Conservation (phyloP, 2,329 filamentous ascomycete species). For the Thelonectria rubi region DNA sequence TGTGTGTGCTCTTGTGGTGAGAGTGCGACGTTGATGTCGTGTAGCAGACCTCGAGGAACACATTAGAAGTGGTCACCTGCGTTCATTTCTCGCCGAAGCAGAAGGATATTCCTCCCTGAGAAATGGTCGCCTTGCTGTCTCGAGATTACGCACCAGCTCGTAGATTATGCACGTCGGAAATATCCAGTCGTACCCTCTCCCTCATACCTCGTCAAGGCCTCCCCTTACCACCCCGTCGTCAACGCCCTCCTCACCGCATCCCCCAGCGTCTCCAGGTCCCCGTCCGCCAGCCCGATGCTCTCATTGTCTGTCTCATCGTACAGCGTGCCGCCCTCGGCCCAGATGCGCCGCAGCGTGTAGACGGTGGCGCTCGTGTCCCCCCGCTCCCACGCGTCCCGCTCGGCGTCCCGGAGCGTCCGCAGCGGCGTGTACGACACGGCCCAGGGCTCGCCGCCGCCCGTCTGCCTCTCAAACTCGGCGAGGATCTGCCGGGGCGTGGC, state of each 20-base stretch:
- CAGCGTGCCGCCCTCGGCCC: constrained; percentile 76
- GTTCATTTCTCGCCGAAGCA: too few species aligned
- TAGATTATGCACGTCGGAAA: too few species aligned
- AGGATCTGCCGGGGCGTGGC: constrained; percentile 70
- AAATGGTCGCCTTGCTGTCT: too few species aligned
- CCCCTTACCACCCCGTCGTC: constrained; percentile 32
- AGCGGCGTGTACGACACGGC: constrained; percentile 52
- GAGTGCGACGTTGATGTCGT: too few species aligned
- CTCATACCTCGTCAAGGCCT: too few species aligned
- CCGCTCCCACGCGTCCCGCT: constrained; percentile 67
- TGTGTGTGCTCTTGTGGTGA: too few species aligned
- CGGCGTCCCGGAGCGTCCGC: constrained; percentile 61
- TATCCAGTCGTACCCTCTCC: too few species aligned
- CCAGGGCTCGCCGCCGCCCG: constrained; percentile 59
- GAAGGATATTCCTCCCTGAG: too few species aligned
- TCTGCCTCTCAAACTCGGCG: constrained; percentile 74
- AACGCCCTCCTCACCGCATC: constrained; percentile 32
- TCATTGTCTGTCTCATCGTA: constrained; percentile 75
- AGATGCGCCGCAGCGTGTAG: constrained; percentile 73
- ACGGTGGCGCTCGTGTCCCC: constrained; percentile 61
- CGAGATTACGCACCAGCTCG: too few species aligned
- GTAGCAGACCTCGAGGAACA: too few species aligned
- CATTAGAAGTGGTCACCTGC: too few species aligned
- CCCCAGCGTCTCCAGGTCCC: constrained; percentile 62
- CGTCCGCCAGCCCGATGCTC: constrained; percentile 59